These are phyloP conservation scores for Hysterium pulicare DNA, from an alignment of 2,329 filamentous ascomycete genomes.

Conservation along the genomic window DNA sequence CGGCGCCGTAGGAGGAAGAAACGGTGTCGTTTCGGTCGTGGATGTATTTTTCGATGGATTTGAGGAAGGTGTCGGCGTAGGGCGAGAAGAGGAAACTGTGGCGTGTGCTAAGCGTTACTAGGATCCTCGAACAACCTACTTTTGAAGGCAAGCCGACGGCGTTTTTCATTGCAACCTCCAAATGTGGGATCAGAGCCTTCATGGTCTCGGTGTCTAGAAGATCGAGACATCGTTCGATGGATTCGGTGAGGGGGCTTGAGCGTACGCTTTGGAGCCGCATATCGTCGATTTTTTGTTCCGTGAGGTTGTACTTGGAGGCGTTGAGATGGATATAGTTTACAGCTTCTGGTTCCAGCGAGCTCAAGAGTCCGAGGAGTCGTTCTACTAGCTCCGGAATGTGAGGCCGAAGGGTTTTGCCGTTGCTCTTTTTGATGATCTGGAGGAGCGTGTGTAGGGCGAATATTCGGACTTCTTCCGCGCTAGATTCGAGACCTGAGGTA, in stretches of 20 bases:
- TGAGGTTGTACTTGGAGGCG: constrained; percentile 77
- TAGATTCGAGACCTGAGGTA: constrained; percentile 82
- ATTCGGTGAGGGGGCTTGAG: constrained; percentile 85
- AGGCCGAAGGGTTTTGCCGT: constrained; percentile 69
- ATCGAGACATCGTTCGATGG: constrained; percentile 84
- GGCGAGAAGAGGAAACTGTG: constrained; percentile 72
- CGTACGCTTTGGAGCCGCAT: constrained; percentile 77
- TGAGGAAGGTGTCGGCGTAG: constrained; percentile 72
- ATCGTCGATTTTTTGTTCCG: constrained; percentile 85
- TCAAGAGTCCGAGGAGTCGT: constrained; percentile 75
- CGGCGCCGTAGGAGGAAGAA: constrained; percentile 80
- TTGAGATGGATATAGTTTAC: constrained; percentile 93
- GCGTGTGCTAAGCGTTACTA: constrained; percentile 80
- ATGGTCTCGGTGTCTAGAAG: constrained; percentile 77
- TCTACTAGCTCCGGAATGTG: constrained; percentile 81
- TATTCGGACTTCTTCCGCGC: constrained; percentile 78
- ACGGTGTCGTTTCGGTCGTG: constrained; percentile 94
- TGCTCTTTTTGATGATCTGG: constrained; percentile 83
- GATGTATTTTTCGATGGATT: constrained; percentile 73
- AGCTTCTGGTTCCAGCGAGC: constrained; percentile 81
- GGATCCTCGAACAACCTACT: constrained; percentile 80
- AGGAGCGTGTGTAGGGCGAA: constrained; percentile 79
- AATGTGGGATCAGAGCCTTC: constrained; percentile 64
- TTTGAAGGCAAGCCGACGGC: constrained; percentile 92
- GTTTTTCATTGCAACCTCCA: constrained; percentile 77